Conservation (phyloP, 495 filamentous ascomycete species). For the Trichoderma orchidacearum region DNA sequence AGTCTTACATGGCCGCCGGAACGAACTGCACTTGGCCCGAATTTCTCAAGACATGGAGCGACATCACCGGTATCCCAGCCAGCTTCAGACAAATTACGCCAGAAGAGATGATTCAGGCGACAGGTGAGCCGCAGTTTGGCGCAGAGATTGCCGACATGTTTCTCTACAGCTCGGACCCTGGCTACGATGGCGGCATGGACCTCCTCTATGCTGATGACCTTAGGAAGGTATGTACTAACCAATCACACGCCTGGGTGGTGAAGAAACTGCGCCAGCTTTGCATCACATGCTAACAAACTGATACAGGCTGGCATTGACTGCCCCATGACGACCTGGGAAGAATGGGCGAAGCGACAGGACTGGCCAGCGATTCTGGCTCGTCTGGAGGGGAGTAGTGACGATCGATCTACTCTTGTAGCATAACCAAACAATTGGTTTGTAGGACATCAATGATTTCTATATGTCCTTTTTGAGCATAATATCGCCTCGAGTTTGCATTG, state of each 20-base stretch:
- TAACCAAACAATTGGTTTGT: no score
- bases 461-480: no score
- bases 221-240: conserved; percentile 15
- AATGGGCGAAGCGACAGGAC: conserved; percentile 13
- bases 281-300: neutral
- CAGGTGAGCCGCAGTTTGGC: conserved; percentile 16
- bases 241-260: neutral
- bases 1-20: conserved; percentile 26
- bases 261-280: no score
- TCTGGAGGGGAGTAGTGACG: neutral
- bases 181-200: conserved; percentile 25
- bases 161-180: conserved; percentile 19
- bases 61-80: conserved; percentile 9
- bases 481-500: no score
- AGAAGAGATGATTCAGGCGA: conserved; percentile 19
- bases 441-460: no score
- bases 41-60: conserved; percentile 19
- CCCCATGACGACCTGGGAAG: conserved; percentile 16
- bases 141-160: conserved; percentile 26
- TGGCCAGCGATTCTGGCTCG: conserved; percentile 8
- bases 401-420: neutral
- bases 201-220: conserved; percentile 25
- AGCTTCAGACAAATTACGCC: conserved; percentile 19
- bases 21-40: conserved; percentile 19
- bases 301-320: conserved; percentile 18